Evolutionary conservation across 768 basidiomycete species (phyloP).

Genomic region (Suillus fuscotomentosus): DNA sequence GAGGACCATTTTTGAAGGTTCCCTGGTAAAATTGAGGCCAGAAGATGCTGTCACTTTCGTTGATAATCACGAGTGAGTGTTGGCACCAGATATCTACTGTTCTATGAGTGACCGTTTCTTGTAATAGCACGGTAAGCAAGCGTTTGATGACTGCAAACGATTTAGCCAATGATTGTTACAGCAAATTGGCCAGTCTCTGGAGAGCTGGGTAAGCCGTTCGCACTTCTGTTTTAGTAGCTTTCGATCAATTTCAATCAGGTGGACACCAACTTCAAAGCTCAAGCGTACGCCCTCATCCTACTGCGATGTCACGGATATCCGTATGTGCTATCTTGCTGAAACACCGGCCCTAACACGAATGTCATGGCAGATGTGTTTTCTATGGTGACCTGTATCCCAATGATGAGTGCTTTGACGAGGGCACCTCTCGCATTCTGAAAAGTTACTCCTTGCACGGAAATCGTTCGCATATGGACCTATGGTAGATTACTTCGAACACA

Average conservation of each 20-base stretch:
- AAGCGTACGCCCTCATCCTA: constrained; percentile 80
- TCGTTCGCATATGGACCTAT: constrained; percentile 64
- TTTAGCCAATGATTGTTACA: constrained; percentile 18
- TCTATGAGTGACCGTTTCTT: not conserved
- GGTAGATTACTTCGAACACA: constrained; percentile 56
- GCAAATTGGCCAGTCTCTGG: constrained; percentile 72
- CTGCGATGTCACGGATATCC: constrained; percentile 70
- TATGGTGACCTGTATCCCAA: constrained; percentile 83
- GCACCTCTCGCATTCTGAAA: constrained; percentile 48
- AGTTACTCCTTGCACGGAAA: constrained; percentile 62
- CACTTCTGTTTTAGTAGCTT: not conserved
- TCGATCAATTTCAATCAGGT: constrained; percentile 44
- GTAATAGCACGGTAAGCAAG: constrained; percentile 55
- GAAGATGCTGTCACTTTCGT: constrained; percentile 87
- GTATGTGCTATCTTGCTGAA: constrained; percentile 41
- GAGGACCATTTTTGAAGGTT: constrained; percentile 65
- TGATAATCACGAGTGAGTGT: constrained; percentile 82
- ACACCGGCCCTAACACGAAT: not conserved
- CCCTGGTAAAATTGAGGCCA: constrained; percentile 67
- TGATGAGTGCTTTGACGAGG: constrained; percentile 59
- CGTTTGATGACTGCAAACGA: constrained; percentile 2
- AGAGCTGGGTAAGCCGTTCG: constrained; percentile 69
- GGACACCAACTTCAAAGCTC: constrained; percentile 65
- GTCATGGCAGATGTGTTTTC: constrained; percentile 68
- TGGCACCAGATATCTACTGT: not conserved